A percentile compares a stretch with the other conserved stretches of the same genome.
Evolutionary conservation across 305 asterid species (phyloP).

Genomic region (Petunia hybrid): DNA sequence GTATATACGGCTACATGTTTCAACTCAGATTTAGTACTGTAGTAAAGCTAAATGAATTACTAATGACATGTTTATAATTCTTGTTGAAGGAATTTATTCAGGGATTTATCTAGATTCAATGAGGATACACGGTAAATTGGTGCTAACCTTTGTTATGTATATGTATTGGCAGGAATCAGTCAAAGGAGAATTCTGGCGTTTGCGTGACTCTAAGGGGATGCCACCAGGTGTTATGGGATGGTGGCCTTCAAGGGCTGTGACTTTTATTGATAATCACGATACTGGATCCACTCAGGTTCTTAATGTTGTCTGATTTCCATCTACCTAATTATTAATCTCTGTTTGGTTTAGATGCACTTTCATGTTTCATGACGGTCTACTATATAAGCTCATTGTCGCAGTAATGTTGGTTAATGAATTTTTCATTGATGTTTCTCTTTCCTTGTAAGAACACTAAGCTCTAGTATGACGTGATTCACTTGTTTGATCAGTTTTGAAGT

Average conservation of each 20-base stretch:
- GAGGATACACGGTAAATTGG: neutral
- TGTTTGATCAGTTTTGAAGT: neutral
- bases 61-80: neutral
- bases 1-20: neutral
- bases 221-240: constrained; percentile 97
- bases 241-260: constrained; percentile 98
- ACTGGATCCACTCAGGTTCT: constrained; percentile 97
- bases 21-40: neutral
- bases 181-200: constrained; percentile 92
- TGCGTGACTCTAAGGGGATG: constrained; percentile 85
- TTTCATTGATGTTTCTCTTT: neutral
- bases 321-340: neutral
- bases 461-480: neutral
- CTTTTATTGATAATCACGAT: constrained; percentile 96
- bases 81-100: neutral
- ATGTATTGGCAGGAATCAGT: constrained; percentile 71
- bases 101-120: neutral
- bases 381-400: neutral
- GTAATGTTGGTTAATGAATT: neutral
- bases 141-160: neutral
- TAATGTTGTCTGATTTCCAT: constrained; percentile 19
- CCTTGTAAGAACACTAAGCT: neutral
- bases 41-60: neutral
- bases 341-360: neutral
- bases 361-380: neutral